Base-by-base conservation (phyloP, 2,329 filamentous ascomycete genomes). In the Teratosphaeriaceae sp. region DNA sequence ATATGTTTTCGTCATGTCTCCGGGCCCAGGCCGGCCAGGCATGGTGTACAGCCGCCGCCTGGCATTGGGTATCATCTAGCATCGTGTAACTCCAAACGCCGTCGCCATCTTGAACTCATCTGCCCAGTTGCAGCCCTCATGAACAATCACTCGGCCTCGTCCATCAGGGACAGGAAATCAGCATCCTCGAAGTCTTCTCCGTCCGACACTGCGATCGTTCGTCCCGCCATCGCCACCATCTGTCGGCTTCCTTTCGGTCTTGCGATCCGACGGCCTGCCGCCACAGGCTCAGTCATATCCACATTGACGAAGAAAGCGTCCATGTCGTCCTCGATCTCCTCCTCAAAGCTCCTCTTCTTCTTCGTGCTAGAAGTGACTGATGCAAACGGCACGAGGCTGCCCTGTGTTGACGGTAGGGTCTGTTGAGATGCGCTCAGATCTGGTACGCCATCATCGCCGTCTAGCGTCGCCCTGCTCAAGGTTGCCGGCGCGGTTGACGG, bases 321-420 rank as follows among this genome's bases (percentile, higher is more conserved):
- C 48, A 64, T 53, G n/a, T 61, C 58, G 2, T 58, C 55, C 38
- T 65, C 62, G 2, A 55, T 50, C 5, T 64, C 61, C n/a, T 64
- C 62, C 20, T 63, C 59, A 42, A 59, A 65, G 7, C 42, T 50
- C n/a, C 60, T 48, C 48, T 63, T 64, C 47, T 53, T 59, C 15
- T 39, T 45, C n/a, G 42, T 39, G 9, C 12, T 42, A 12, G 24
- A 3, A 16, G 29, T 33, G 9, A 38, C 29, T 5, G 31, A 21
- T 4, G 43, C 15, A 5, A 42, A 38, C 40, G 44, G 40, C 42
- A 52, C 22, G 51, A 63, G 65, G 53, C 63, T 65, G 51, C 61
- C 64, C 40, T 66, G 59, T 5, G 64, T 67, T 13, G 65, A 64
- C n/a, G 62, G 61, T 35, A 62, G 57, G 1, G 64, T 55, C 56